phyloP scores from a whole-genome alignment of 2,329 filamentous ascomycete species.

The Penicillium sp. region DNA sequence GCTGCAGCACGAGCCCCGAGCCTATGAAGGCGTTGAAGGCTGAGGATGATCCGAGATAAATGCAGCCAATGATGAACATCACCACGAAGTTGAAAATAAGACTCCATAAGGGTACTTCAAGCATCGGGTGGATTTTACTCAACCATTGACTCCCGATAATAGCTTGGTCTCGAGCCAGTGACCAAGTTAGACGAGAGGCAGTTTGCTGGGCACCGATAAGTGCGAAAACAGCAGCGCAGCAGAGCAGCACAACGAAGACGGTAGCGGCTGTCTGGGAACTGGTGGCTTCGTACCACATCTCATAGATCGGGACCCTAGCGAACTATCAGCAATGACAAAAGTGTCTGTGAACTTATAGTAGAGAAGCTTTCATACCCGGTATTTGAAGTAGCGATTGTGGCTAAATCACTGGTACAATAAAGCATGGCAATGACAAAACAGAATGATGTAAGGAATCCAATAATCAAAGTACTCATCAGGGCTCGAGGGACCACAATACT shows the following conservation, averaged over 20 bases:
- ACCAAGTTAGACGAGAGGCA: slow-evolving; percentile 35
- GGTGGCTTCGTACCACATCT: slow-evolving; percentile 3
- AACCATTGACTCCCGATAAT: slow-evolving; percentile 7
- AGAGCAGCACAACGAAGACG: background rate
- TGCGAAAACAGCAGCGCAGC: slow-evolving; percentile 15
- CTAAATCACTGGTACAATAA: background rate
- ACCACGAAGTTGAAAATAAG: background rate
- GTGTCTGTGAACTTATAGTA: no score
- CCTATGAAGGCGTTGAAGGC: slow-evolving; percentile 1
- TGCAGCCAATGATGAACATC: slow-evolving; percentile 3
- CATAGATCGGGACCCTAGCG: background rate
- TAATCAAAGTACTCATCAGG: background rate
- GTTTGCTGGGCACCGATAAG: slow-evolving; percentile 28
- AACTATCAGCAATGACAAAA: background rate
- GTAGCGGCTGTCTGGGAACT: background rate
- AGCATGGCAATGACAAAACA: background rate
- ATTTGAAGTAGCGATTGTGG: background rate
- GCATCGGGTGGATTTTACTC: background rate
- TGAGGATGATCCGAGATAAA: background rate
- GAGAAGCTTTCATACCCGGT: background rate
- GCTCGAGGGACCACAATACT: background rate
- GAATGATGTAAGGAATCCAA: background rate
- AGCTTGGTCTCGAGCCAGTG: slow-evolving; percentile 27
- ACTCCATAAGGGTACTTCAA: background rate
- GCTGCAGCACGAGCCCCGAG: background rate